Base-by-base conservation (phyloP, 2,329 filamentous ascomycete genomes). In the Stagonosporopsis rhizophila region DNA sequence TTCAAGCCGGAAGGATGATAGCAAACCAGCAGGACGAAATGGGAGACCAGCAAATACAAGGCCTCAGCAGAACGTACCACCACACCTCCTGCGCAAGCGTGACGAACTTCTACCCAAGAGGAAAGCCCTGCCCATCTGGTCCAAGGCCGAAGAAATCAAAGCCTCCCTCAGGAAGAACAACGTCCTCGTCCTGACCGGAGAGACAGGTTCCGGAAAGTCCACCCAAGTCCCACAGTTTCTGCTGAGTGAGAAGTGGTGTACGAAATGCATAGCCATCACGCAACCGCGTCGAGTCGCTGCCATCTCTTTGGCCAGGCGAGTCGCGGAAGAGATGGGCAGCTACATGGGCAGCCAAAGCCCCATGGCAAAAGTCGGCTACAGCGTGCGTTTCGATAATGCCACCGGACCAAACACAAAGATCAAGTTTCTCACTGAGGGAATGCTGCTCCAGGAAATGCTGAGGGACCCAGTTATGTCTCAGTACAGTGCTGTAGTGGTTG, bases 211-310 rank as follows among this genome's bases (percentile, higher is more conserved):
- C 14, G 95, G 95, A 72, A 99, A 99, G 78, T 96, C 91, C 79
- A 99, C 95, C 0, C 95, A 99, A 76, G 88, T 97, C 0, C 94
- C 95, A 0, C 95, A 98, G 70, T 97, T 96, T 60, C 80, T 99
- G 7, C 85, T 89, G 41, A 79, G 82, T 23, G 90, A 97, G 69
- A 78, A 85, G 6, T 98, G 93, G 92, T 96, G 92, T 74, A 83
- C 82, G 32, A 89, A 90, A 68, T 70, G 69, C 37, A 92, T 99
- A 62, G 95, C 93, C 7, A 92, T 98, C 59, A 99, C 96, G 0
- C 92, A 99, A 72, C 96, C 95, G 0, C 87, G 95, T 71, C 87
- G 95, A 76, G 92, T 99, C 1, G 96, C 95, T 17, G 95, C 96
- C 0, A 96, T 94, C 1, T 95, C 92, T 0, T 81, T 99, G 38